phyloP scores from a whole-genome alignment of 2,329 filamentous ascomycete genomes.

The Fusarium avenaceum region DNA sequence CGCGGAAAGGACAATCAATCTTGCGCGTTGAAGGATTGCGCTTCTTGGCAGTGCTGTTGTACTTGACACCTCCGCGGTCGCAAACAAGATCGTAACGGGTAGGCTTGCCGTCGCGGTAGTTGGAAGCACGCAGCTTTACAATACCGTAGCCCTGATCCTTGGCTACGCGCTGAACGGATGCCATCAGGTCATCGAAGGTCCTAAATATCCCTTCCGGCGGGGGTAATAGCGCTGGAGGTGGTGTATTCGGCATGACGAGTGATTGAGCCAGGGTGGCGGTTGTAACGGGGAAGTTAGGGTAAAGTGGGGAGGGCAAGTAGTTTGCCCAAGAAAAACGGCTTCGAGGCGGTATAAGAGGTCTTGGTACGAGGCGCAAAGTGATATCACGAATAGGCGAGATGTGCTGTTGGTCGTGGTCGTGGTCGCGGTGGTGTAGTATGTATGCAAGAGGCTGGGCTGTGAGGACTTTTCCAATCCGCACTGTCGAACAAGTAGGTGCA shows the following conservation, averaged over 20 bases:
- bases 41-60: slow-evolving; percentile 75
- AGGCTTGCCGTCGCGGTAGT: slow-evolving; percentile 73
- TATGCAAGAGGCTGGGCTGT: slow-evolving; percentile 56
- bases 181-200: slow-evolving; percentile 70
- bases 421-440: slow-evolving; percentile 43
- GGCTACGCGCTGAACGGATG: slow-evolving; percentile 69
- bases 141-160: slow-evolving; percentile 74
- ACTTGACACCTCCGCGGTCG: slow-evolving; percentile 74
- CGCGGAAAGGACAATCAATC: slow-evolving; percentile 73
- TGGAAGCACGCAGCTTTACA: slow-evolving; percentile 73
- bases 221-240: slow-evolving; percentile 63
- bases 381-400: slow-evolving; percentile 42
- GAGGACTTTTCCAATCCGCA: slow-evolving; percentile 60
- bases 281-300: slow-evolving; percentile 48
- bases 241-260: slow-evolving; percentile 62
- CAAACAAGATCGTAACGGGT: slow-evolving; percentile 74
- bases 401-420: slow-evolving; percentile 45
- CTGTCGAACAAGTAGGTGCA: slow-evolving; percentile 53
- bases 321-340: slow-evolving; percentile 23
- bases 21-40: slow-evolving; percentile 74
- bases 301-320: slow-evolving; percentile 44
- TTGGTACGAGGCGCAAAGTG: slow-evolving; percentile 24
- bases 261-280: slow-evolving; percentile 53
- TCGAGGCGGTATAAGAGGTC: slow-evolving; percentile 21
- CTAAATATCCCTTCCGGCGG: slow-evolving; percentile 72